Evolutionary conservation across 2,329 filamentous ascomycete species (phyloP).

Genomic region (Fragosphaeria purpurea): DNA sequence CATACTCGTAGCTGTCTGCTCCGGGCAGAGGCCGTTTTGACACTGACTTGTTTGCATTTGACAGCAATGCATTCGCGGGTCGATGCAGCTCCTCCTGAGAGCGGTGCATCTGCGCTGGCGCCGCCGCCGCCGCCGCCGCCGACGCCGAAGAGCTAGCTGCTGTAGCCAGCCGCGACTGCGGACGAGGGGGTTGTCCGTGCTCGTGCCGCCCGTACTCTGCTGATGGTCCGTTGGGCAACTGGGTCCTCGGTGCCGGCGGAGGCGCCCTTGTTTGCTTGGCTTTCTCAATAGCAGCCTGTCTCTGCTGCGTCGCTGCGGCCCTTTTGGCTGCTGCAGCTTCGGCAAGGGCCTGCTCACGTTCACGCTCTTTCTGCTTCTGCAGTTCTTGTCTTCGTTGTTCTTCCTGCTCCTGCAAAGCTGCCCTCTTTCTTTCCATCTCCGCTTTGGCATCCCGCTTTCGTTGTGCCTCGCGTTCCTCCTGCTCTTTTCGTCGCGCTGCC

Average conservation of each 20-base stretch:
- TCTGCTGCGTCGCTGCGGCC: conserved; percentile 37
- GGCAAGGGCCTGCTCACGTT: conserved; percentile 43
- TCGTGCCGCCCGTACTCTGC: conserved; percentile 30
- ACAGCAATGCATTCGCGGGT: conserved; percentile 48
- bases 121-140: too few relatives aligned
- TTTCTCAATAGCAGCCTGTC: conserved; percentile 53
- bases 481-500: conserved; percentile 73
- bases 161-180: conserved; percentile 50
- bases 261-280: conserved; percentile 56
- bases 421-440: conserved; percentile 68
- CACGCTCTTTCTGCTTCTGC: conserved; percentile 51
- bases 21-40: conserved; percentile 61
- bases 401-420: conserved; percentile 53
- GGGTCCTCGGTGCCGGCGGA: conserved; percentile 46
- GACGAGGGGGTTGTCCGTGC: conserved; percentile 28
- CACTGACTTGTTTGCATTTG: conserved; percentile 58
- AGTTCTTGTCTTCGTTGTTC: conserved; percentile 49
- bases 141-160: conserved; percentile 34
- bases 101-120: conserved; percentile 23
- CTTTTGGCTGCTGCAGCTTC: conserved; percentile 49
- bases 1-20: neutral
- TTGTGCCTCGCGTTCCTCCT: conserved; percentile 70
- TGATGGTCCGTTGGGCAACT: conserved; percentile 35
- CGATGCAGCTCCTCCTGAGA: conserved; percentile 51
- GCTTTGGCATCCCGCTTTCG: conserved; percentile 73